A percentile compares a stretch with the other conserved stretches of the same genome.
These are phyloP conservation scores for Arabidopsis thaliana DNA, from an alignment of 345 rosid species.

Conservation along the genomic window TAIR10.1 NC_003071.7:19626001-19626500, in stretches of 20 bases:
- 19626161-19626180: neutral
- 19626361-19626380: neutral
- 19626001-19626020: slow-evolving; percentile 17
- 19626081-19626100: slow-evolving; percentile 83
- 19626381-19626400: slow-evolving; percentile 28
- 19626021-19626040: slow-evolving; percentile 64
- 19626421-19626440: slow-evolving; percentile 85
- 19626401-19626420: slow-evolving; percentile 99
- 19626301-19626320: no score
- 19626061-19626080: slow-evolving; percentile 91
- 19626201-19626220: neutral
- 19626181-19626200: neutral
- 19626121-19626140: slow-evolving; percentile 45
- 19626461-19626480: slow-evolving; percentile 79
- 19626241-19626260: neutral
- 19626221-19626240: neutral
- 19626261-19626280: neutral
- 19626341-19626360: no score
- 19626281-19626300: no score
- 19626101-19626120: slow-evolving; percentile 82
- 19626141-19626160: neutral
- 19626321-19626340: no score
- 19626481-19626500: slow-evolving; percentile 97
- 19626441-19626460: slow-evolving; percentile 88
- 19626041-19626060: slow-evolving; percentile 95